Base-by-base conservation (phyloP, 805 yeast genomes). In the Saturnispora zaruensis region DNA sequence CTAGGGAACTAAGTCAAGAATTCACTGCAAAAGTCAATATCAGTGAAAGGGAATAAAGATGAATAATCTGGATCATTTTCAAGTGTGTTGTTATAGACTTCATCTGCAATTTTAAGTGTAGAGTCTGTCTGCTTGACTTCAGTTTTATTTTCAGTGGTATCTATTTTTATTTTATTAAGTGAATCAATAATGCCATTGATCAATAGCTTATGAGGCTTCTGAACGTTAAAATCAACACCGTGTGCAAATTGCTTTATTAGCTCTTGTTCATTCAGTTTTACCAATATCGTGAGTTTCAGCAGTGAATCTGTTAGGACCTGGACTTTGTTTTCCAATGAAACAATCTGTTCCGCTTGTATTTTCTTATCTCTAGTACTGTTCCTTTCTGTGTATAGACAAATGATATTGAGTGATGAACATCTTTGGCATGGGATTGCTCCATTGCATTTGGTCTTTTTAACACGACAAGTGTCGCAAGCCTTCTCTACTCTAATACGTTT, bases 401-500 rank as follows among this genome's bases (percentile, higher is more conserved):
- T 70, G 57, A 76, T 77, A 62, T 79, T 79, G 54, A 78, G 82
- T 11, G 70, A 66, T 9, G 70, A 60, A 59, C 85, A 79, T 49
- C 76, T 71, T 37, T 73, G 71, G 55, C 85, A 79, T 0, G 85
- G 85, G 53, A 77, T 77, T 44, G 71, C 70, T 23, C 85, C 85
- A 51, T 78, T 79, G 60, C 85, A 79, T 54, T 79, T 79, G 3
- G 83, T 78, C 64, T 79, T 79, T 58, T 78, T 79, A 48, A 78
- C 69, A 40, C 85, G 68, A 59, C 85, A 79, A 48, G 75, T 72
- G 59, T 79, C 84, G 55, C 85, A 79, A 5, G 84, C 84, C 55
- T 78, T 79, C 11, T 81, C 81, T 3, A 79, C 84, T 53, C 85
- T 43, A 13, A 36, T 23, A 36, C 40, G 40, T 36, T 36, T 36